phyloP scores from a whole-genome alignment of 306 rosid genomes.

The Acacia acuminata region DNA sequence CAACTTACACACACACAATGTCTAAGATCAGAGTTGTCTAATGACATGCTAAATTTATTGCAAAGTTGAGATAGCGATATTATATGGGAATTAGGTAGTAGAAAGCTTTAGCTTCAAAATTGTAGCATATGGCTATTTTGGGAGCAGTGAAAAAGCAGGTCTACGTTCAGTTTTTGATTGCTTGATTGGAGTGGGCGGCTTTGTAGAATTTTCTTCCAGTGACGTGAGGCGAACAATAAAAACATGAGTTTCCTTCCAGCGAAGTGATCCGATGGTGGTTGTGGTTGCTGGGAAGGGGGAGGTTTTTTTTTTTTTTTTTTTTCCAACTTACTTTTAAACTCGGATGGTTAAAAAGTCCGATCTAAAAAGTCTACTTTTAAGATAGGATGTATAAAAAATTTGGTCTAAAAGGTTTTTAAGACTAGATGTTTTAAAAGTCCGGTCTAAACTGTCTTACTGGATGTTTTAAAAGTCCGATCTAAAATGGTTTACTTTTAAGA shows the following conservation, averaged over 20 bases:
- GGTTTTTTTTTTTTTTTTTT: no score
- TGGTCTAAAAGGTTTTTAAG: no score
- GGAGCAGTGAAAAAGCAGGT: neutral
- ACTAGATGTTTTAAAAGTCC: no score
- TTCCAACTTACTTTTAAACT: no score
- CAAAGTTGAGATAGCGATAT: neutral
- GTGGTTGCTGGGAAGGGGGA: no score
- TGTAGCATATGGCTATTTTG: neutral
- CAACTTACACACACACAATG: neutral
- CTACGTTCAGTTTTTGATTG: constrained; percentile 2
- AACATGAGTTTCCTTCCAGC: neutral
- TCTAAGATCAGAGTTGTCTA: neutral
- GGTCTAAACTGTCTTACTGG: no score
- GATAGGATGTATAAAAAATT: no score
- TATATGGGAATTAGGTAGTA: neutral
- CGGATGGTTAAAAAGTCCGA: no score
- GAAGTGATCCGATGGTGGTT: no score
- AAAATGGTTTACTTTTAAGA: no score
- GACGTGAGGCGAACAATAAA: neutral
- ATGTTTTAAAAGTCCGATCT: no score
- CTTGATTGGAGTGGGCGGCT: neutral
- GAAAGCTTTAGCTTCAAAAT: neutral
- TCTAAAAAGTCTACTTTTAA: no score
- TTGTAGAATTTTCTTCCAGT: neutral
- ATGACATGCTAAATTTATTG: neutral